Conservation (phyloP, 352 stramenopile species). For the Phytophthora pseudosyringae region DNA sequence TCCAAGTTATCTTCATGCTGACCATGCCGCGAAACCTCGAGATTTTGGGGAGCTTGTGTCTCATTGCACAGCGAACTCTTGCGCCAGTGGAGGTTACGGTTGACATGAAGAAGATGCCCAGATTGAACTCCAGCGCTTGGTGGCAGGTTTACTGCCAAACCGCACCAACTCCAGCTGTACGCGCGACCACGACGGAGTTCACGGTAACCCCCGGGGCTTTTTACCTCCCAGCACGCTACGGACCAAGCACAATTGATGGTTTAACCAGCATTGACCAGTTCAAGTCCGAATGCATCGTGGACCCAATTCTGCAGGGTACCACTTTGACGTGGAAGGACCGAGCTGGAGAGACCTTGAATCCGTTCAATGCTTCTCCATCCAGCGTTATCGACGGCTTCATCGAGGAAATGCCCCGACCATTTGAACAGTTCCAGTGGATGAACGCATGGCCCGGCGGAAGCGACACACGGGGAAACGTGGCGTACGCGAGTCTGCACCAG, state of each 20-base stretch:
- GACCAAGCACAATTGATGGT: neutral
- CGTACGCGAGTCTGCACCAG: conserved; percentile 45
- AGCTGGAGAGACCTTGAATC: conserved; percentile 34
- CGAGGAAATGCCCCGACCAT: conserved; percentile 29
- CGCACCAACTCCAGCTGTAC: neutral
- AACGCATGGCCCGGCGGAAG: conserved; percentile 39
- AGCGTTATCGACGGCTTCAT: conserved; percentile 43
- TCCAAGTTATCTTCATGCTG: conserved; percentile 56
- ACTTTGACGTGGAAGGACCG: conserved; percentile 36
- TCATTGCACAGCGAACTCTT: conserved; percentile 44
- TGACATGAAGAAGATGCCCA: conserved; percentile 14
- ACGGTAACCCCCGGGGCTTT: conserved; percentile 10
- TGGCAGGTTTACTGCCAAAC: conserved; percentile 48
- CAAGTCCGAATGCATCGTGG: conserved; percentile 41
- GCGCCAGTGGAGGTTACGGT: conserved; percentile 3
- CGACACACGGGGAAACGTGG: conserved; percentile 46
- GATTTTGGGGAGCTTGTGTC: conserved; percentile 44
- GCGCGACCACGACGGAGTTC: conserved; percentile 10
- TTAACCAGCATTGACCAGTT: conserved; percentile 22
- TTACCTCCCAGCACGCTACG: conserved; percentile 18
- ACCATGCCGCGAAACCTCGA: conserved; percentile 45
- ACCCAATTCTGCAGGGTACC: conserved; percentile 26
- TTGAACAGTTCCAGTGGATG: conserved; percentile 45
- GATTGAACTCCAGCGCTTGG: conserved; percentile 1
- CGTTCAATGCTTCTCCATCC: conserved; percentile 36